phyloP scores from a whole-genome alignment of 2,329 filamentous ascomycete species.

The Fusarium sp. region DNA sequence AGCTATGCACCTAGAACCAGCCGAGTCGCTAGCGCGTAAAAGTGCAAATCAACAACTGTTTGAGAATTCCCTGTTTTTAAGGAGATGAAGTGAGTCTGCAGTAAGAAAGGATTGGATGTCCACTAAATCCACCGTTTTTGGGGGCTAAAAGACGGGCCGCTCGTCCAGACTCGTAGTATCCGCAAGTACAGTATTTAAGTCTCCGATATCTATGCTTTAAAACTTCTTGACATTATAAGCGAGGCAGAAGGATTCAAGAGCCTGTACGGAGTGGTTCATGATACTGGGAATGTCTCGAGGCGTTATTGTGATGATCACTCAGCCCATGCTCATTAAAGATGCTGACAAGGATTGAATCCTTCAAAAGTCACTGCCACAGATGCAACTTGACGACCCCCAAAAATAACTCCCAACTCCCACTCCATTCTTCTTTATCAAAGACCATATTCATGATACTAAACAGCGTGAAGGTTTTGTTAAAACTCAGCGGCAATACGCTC shows the following conservation, averaged over 20 bases:
- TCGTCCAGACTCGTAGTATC: not conserved
- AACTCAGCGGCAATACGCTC: not conserved
- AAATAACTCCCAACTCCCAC: too few relatives aligned
- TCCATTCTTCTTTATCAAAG: too few relatives aligned
- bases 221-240: not conserved
- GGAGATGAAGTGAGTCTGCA: not conserved
- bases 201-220: not conserved
- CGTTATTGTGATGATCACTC: constrained; percentile 1
- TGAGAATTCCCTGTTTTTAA: not conserved
- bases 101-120: not conserved
- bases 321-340: not conserved
- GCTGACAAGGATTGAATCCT: constrained; percentile 6
- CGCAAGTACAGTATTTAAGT: not conserved
- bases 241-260: not conserved
- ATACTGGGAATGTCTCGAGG: not conserved
- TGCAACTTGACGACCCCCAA: not conserved
- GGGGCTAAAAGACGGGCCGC: not conserved
- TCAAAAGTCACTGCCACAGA: not conserved
- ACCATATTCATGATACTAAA: too few relatives aligned
- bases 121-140: not conserved
- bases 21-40: not conserved
- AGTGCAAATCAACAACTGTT: not conserved
- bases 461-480: too few relatives aligned
- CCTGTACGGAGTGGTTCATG: not conserved
- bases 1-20: too few relatives aligned